These are phyloP conservation scores for Brettanomyces sp. DNA, from an alignment of 805 yeast species.

Conservation along the genomic window DNA sequence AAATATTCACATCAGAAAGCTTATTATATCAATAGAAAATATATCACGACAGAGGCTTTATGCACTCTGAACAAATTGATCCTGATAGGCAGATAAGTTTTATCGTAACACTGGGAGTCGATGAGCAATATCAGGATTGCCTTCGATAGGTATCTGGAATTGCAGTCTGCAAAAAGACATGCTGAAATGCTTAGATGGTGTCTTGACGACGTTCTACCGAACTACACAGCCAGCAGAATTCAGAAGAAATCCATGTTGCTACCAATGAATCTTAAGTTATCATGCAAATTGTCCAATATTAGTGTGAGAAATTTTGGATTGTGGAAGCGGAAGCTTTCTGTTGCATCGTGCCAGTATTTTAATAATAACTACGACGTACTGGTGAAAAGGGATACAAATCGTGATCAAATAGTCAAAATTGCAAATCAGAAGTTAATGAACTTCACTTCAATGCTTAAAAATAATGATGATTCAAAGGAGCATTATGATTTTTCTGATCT, in stretches of 20 bases:
- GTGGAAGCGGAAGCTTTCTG: conserved; percentile 14
- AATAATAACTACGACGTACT: conserved; percentile 17
- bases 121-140: conserved; percentile 20
- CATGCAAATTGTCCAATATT: background rate
- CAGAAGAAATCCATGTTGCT: conserved; percentile 1
- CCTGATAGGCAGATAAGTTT: too few relatives aligned
- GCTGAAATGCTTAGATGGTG: conserved; percentile 22
- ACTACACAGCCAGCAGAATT: background rate
- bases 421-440: conserved; percentile 5
- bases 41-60: too few relatives aligned
- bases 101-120: background rate
- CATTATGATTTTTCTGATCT: conserved; percentile 4
- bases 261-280: background rate
- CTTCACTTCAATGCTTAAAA: conserved; percentile 2
- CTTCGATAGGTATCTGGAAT: conserved; percentile 18
- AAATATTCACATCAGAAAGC: background rate
- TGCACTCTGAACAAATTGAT: too few relatives aligned
- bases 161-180: conserved; percentile 15
- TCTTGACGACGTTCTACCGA: conserved; percentile 6
- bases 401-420: conserved; percentile 3
- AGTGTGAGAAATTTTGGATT: conserved; percentile 1
- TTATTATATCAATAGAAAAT: too few relatives aligned
- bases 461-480: conserved; percentile 2
- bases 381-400: conserved; percentile 5
- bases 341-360: conserved; percentile 15